Conservation (phyloP, 1,284 basidiomycete genomes). For the Tetrapyrgos nigripes region DNA sequence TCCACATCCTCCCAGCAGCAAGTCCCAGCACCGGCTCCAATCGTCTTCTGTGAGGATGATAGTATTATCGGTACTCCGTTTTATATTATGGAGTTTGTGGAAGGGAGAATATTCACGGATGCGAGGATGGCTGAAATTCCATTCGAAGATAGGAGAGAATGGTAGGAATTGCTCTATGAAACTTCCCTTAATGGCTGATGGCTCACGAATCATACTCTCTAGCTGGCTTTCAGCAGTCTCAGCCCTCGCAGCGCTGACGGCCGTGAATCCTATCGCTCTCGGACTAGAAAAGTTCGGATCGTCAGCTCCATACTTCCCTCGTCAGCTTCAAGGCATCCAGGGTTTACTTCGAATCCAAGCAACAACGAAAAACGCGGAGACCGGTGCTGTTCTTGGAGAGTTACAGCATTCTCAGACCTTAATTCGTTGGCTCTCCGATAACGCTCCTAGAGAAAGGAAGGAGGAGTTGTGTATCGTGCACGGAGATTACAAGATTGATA, state of each 20-base stretch:
- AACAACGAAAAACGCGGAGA: slow-evolving; percentile 67
- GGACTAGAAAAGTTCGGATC: slow-evolving; percentile 85
- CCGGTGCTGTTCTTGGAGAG: slow-evolving; percentile 62
- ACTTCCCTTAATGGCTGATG: too few relatives aligned
- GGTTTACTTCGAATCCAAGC: slow-evolving; percentile 78
- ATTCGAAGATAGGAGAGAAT: slow-evolving; percentile 62
- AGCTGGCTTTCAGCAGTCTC: slow-evolving; percentile 72
- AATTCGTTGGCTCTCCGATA: slow-evolving; percentile 75
- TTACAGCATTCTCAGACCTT: slow-evolving; percentile 81
- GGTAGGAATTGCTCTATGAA: too few relatives aligned
- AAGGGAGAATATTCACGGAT: slow-evolving; percentile 94
- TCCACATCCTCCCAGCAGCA: slow-evolving; percentile 54
- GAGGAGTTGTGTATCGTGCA: slow-evolving; percentile 82
- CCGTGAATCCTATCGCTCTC: slow-evolving; percentile 71
- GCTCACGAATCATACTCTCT: too few relatives aligned
- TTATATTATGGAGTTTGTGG: slow-evolving; percentile 95
- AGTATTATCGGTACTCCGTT: slow-evolving; percentile 87
- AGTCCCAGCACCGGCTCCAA: slow-evolving; percentile 89
- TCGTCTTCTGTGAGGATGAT: slow-evolving; percentile 82
- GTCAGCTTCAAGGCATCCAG: slow-evolving; percentile 88
- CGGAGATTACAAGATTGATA: slow-evolving; percentile 97
- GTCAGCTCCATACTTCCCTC: slow-evolving; percentile 83
- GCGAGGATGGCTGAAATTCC: slow-evolving; percentile 75
- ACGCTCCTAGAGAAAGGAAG: slow-evolving; percentile 79
- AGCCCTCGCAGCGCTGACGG: slow-evolving; percentile 78